Base-by-base conservation (phyloP, 768 basidiomycete species). In the Leccinum arenicola region DNA sequence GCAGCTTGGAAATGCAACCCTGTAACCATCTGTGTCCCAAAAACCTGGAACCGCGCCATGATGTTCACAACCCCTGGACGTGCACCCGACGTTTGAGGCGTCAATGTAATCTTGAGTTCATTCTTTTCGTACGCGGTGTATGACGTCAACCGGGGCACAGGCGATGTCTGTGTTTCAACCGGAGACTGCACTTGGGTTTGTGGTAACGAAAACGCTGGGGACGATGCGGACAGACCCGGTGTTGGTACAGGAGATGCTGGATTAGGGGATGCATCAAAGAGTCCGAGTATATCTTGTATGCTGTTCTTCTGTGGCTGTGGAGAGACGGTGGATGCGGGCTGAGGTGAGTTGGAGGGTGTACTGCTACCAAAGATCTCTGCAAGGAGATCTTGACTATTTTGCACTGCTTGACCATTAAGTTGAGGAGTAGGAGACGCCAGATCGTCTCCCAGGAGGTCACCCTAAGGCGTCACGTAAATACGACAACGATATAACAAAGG, bases 1-100 rank as follows among this genome's bases (percentile, higher is more conserved):
- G 96, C 97, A 43, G 95, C 97, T 72, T 98, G 97, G 79, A 99
- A 98, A 68, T 88, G 94, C 50, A 99, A 76, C 1, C 84, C 85
- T 6, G 78, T 78, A 2, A 80, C 86, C 6, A 80, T 55, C 19
- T 75, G 80, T 3, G 70, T 70, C 15, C 85, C 87, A 2, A 82
- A 77, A 3, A 86, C 83, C 58, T 90, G 87, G 79, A 99, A 98
- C 55, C 88, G 82, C 19, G 93, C 95, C 58, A 95, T 75, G 61
- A 98, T 90, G 75, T 95, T 91, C 23, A 96, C 88, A 47, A 96
- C 78, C 40, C 93, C 95, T n/a, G 93, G 92, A 61, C 89, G 87
- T 50, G 84, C 75, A 9, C 88, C 71, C 25, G 89, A 89, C 15
- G 88, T 87, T 69, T 94, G 89, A 1, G 96, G 95, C 0, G 93